phyloP scores from a whole-genome alignment of 2,329 filamentous ascomycete genomes.

The Talaromyces atroroseus region DNA sequence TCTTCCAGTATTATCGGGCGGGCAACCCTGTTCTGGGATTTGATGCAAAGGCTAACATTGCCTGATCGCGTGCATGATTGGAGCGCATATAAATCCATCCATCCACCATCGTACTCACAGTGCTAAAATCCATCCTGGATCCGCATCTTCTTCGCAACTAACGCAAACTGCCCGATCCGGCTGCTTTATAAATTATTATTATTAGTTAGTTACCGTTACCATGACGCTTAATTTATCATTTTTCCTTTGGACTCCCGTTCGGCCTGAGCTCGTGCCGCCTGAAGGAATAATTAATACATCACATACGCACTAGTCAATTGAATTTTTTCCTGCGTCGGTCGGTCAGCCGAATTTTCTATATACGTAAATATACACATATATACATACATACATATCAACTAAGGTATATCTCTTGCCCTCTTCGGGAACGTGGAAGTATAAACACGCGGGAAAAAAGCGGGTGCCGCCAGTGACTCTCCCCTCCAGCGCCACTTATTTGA shows the following conservation, averaged over 20 bases:
- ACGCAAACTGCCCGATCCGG: not conserved
- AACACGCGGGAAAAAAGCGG: not conserved
- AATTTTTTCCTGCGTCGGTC: not conserved
- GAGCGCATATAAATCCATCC: no score
- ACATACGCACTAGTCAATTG: not conserved
- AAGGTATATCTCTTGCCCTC: no score
- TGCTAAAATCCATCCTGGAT: constrained; percentile 4
- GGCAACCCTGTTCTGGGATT: no score
- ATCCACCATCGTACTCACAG: no score
- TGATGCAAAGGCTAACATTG: no score
- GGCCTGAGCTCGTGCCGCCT: not conserved
- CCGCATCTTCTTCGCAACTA: constrained; percentile 1
- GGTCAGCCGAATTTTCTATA: no score
- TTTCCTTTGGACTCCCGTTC: not conserved
- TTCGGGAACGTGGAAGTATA: no score
- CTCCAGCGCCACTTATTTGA: not conserved
- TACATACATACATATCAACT: no score
- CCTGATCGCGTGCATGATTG: no score
- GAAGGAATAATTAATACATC: no score
- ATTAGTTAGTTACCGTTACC: not conserved
- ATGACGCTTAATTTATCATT: not conserved
- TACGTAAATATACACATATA: no score
- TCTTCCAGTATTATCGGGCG: no score
- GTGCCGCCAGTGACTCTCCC: not conserved
- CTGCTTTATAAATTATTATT: not conserved